Evolutionary conservation across 176 grass and related monocot genomes (phyloP), one percentile per base, ranked within the genome.

Genomic region (Musa schizocarpa): DNA sequence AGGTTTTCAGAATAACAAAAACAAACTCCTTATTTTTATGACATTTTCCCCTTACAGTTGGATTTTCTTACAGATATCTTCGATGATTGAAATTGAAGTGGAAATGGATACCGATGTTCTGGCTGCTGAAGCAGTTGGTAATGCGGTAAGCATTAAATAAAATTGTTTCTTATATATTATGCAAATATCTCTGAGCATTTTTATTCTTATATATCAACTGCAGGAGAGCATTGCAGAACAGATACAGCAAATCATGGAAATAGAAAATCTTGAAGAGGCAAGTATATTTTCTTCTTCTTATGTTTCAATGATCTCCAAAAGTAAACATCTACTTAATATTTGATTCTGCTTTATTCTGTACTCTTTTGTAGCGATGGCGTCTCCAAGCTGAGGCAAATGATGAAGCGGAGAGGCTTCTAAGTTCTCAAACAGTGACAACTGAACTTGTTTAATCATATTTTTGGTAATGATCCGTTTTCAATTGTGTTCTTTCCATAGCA

Each of bases 11-110:
- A 86, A 52, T 10, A 70, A 54, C 63, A 81, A 11, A 50, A 78
- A 13, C 62, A 77, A 72, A 43, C 34, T 6, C 34, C 34, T 43
- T 4, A 43, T 43, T 6, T 43, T 43, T 43, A 43, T 43, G 34
- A 43, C 34, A 43, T 43, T 43, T 43, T 43, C 4, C 3, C 34
- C 34, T 43, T 43, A 43, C 4, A 6, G 34, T 43, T 43, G 34
- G 34, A 19, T 11, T 78, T 79, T 73, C 21, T 13, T 76, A 16
- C 76, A 98, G 94, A 80, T 93, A 76, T 93, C 90, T 85, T 98
- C 94, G 51, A 98, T 98, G 94, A 93, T 98, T 76, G 94, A 98
- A 83, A 98, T 98, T 79, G 94, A 98, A 98, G 86, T 98, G 57
- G 94, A 98, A 84, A 93, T 98, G 94, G 87, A 91, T 79, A 89